Conservation (phyloP, 192 early-diverging fungal species). For the Borealophlyctis nickersoniae region DNA sequence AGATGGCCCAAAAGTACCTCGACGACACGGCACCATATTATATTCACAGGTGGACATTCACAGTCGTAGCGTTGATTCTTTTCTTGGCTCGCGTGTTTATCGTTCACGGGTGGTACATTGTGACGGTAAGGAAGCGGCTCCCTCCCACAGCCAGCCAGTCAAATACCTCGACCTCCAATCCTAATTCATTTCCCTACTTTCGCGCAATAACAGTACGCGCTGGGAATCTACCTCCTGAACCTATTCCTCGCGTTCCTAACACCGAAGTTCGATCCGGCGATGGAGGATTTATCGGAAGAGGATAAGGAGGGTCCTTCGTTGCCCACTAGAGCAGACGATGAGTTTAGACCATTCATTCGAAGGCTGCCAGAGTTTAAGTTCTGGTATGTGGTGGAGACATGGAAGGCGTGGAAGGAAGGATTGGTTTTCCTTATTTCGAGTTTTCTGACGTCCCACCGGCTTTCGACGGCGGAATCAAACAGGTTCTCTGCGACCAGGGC, state of each 20-base stretch:
- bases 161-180: conserved; percentile 11
- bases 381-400: conserved; percentile 74
- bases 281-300: conserved; percentile 62
- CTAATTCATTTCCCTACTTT: conserved; percentile 2
- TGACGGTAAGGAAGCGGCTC: conserved; percentile 50
- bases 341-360: conserved; percentile 96
- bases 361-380: conserved; percentile 98
- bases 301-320: conserved; percentile 66
- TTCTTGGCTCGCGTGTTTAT: conserved; percentile 77
- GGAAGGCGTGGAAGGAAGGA: too few relatives aligned
- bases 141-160: too few relatives aligned
- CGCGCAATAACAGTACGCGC: conserved; percentile 62
- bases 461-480: background rate
- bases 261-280: conserved; percentile 93
- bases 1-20: conserved; percentile 77
- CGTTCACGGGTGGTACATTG: conserved; percentile 94
- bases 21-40: conserved; percentile 79
- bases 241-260: conserved; percentile 92
- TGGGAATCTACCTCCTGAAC: conserved; percentile 94
- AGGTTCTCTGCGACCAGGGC: conserved; percentile 83
- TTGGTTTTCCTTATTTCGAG: background rate
- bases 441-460: conserved; percentile 9
- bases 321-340: conserved; percentile 85
- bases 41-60: conserved; percentile 72
- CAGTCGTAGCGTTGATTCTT: conserved; percentile 54